A percentile compares a stretch with the other conserved stretches of the same genome.
These are phyloP conservation scores for Blastobotrys indianensis DNA, from an alignment of 1,139 yeast species.

Conservation along the genomic window DNA sequence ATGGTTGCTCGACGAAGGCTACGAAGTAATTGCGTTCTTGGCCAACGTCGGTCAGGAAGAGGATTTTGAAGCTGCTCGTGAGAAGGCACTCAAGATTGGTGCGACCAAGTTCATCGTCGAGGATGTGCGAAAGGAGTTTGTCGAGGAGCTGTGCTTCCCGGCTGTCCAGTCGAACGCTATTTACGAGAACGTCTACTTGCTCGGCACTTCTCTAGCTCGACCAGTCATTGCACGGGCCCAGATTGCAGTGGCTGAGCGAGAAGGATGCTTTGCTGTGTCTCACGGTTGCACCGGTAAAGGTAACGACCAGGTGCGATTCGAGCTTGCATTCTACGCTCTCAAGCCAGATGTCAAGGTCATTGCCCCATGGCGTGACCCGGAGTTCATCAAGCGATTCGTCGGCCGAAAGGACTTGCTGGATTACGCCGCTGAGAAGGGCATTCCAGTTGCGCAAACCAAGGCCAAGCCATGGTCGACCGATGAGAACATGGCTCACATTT, in stretches of 20 bases:
- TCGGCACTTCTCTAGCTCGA: constrained; percentile 97
- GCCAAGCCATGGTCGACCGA: constrained; percentile 99
- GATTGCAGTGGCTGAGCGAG: constrained; percentile 91
- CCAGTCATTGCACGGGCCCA: constrained; percentile 98
- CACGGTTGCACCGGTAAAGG: constrained; percentile 99
- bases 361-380: constrained; percentile 99
- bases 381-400: constrained; percentile 88
- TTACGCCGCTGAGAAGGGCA: constrained; percentile 84
- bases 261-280: constrained; percentile 96
- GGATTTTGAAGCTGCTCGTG: constrained; percentile 95
- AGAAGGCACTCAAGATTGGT: constrained; percentile 93
- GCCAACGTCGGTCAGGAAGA: constrained; percentile 99
- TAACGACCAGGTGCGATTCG: constrained; percentile 98
- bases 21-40: constrained; percentile 95
- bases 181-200: constrained; percentile 90
- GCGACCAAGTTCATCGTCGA: constrained; percentile 92
- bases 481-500: constrained; percentile 97
- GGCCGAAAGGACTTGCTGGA: constrained; percentile 95
- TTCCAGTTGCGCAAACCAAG: constrained; percentile 94
- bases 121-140: constrained; percentile 93
- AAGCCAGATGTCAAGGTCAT: constrained; percentile 95
- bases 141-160: constrained; percentile 87
- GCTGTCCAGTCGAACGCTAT: constrained; percentile 96
- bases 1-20: constrained; percentile 96
- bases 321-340: constrained; percentile 91